Base-by-base conservation (phyloP, 164 flowering plant species). In the Stephania yunnanensis region DNA sequence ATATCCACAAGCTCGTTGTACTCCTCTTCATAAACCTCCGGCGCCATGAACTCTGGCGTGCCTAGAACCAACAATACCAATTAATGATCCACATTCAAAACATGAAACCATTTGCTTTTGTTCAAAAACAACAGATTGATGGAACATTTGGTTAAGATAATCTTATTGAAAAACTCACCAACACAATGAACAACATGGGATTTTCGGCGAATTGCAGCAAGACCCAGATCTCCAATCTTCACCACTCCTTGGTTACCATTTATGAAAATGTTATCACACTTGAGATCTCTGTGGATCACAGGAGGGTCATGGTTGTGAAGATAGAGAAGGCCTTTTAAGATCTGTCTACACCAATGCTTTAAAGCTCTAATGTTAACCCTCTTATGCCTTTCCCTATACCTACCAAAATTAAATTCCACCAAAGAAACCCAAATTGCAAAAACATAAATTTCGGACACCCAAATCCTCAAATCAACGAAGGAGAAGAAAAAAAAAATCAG, bases 11-110 rank as follows among this genome's bases (percentile, higher is more conserved):
- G 77, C 83, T 94, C 97, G 80, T 94, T 94, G 77, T 94, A 94
- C 78, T 92, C 97, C 85, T 94, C 98, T 77, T 87, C 89, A 77
- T 88, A 94, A 44, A 94, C 91, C 82, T 94, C 98, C 4, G 98
- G 98, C 17, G 98, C 98, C 98, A 94, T 94, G 87, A 94, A 94
- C 81, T 94, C 98, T 6, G 98, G 98, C 22, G 98, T 94, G 76
- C 98, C 98, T 94, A 84, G 71, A 42, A 58, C 6, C 46, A 7
- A 46, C 67, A 53, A 72, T 48, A 36, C 46, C 50, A 17, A 52
- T 29, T 75, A 58, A 8, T 77, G 20, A 29, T 1, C 48, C 66
- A 5, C 15, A 64, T 64, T 20, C 7, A 71, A 65, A 65, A 42
- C 17, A 17, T 53, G 67, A 17, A 69, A 66, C 9, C 12, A 25